Base-by-base conservation (phyloP, 148 eudicot species). In the Chenopodium album region DNA sequence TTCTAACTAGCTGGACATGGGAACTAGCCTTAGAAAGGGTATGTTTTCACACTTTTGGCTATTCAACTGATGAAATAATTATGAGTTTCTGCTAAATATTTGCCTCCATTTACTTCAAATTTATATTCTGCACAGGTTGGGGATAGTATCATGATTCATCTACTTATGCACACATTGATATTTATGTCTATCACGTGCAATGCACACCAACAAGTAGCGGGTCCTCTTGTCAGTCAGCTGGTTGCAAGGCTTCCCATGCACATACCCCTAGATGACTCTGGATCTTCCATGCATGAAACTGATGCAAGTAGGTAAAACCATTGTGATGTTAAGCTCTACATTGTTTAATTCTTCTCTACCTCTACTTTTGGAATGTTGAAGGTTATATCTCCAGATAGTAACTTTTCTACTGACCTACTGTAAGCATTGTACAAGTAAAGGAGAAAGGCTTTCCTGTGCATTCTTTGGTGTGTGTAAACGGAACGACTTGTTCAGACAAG, bases 171-270 rank as follows among this genome's bases (percentile, higher is more conserved):
- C 76, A 81, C 92, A 59, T 86, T 85, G 78, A 88, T 96, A 73
- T 96, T 96, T 88, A 81, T 96, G 86, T 92, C 92, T 46, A 84
- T 89, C 54, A 85, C 83, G 68, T 84, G 54, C 54, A 85, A 86
- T 67, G 88, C 88, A 67, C 87, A 88, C 81, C 89, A 86, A 75
- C 99, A 96, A 86, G 93, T 94, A 73, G 73, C 95, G 31, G 99
- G 99, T 69, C 81, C 82, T 84, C 87, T 92, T 76, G 84, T 91
- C 73, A 82, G 82, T 80, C 84, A 76, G 63, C 81, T 83, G 59
- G 81, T 82, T 86, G 23, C 56, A 50, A 82, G 68, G 82, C 56
- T 76, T 64, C 79, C 85, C 20, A 50, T 76, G 67, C 87, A 63
- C 69, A 47, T 31, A 69, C 74, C 89, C 76, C 66, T 70, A 47